Evolutionary conservation across 1,139 yeast genomes (phyloP), one percentile per base, ranked within the genome.

Genomic region (Geotrichum carabidarum): DNA sequence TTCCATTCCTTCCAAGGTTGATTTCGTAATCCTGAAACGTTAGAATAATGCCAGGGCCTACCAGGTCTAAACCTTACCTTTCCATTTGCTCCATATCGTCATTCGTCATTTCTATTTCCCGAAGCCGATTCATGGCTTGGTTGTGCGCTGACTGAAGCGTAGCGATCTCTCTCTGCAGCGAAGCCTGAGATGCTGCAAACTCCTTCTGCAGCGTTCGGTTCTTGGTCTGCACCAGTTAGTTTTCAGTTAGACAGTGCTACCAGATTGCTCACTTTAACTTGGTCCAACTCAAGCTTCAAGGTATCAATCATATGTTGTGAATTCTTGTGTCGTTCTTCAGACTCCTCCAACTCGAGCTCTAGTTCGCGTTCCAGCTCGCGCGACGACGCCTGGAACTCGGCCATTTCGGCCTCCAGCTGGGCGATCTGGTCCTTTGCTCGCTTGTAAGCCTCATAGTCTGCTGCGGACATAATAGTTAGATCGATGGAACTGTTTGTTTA

Each of bases 81-180:
- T 44, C 53, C 17, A 32, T 50, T 17, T 69, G 65, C 57, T 71
- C 75, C 67, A 72, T 67, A 53, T 71, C 73, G 56, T 71, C 75
- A 53, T 71, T 71, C 36, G 65, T 68, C 64, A 69, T 67, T 57
- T 71, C 75, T 8, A 70, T 68, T 40, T 72, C 74, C n/a, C 71
- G 60, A n/a, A 71, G 62, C 42, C 64, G 61, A 15, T 59, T 55
- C 44, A 60, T 65, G 6, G 68, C 68, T 35, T 59, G 60, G 36
- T 58, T 59, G 45, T 65, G 68, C 0, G 69, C 69, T 22, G 62
- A 62, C 42, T 64, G 59, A 37, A 69, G 58, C 12, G 66, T 48
- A 4, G 57, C 57, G 17, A 67, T 62, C 55, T 69, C 71, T 36
- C 63, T 60, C 51, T 62, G 64, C 15, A 66, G 59, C 8, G 69